Percentiles rank a stretch among this genome's conserved stretches.
Evolutionary conservation across 176 grass and related monocot species (phyloP).

Genomic region (Raddia guianensis): DNA sequence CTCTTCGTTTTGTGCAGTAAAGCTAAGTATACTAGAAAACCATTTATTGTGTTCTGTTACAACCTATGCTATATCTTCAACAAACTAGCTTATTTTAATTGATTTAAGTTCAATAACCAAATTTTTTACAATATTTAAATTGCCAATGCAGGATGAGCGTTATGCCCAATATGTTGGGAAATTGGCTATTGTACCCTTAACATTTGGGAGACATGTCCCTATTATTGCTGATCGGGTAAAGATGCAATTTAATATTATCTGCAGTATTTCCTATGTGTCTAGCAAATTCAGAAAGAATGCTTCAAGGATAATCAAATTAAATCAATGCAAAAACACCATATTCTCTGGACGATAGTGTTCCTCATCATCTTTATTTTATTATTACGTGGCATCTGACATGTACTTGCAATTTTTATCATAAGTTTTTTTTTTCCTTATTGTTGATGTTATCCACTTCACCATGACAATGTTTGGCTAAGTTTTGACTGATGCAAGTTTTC

Average conservation of each 20-base stretch:
- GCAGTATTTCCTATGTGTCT: conserved; percentile 29
- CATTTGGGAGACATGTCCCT: conserved; percentile 92
- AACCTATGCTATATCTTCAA: conserved; percentile 13
- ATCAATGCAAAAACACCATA: conserved; percentile 25
- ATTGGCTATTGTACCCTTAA: conserved; percentile 95
- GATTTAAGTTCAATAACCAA: conserved; percentile 16
- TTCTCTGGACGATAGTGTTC: not conserved
- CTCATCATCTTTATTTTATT: not conserved
- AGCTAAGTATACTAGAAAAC: conserved; percentile 2
- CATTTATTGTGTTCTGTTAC: not conserved
- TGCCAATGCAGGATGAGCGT: conserved; percentile 73
- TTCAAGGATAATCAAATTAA: conserved; percentile 33
- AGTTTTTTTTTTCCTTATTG: conserved; percentile 7
- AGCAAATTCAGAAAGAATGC: conserved; percentile 11
- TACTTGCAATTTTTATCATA: conserved; percentile 8
- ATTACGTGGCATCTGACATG: not conserved
- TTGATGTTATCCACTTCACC: conserved; percentile 27
- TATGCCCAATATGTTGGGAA: conserved; percentile 82
- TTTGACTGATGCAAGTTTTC: not conserved
- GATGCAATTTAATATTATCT: conserved; percentile 1
- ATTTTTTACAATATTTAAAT: conserved; percentile 19
- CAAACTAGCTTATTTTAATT: conserved; percentile 27
- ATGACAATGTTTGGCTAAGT: conserved; percentile 13
- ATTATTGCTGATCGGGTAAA: conserved; percentile 95
- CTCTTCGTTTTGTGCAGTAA: conserved; percentile 15